Percentiles rank a stretch among this genome's conserved stretches.
Conservation (phyloP, 2,329 filamentous ascomycete species). For the Fusarium pseudograminearum region DNA sequence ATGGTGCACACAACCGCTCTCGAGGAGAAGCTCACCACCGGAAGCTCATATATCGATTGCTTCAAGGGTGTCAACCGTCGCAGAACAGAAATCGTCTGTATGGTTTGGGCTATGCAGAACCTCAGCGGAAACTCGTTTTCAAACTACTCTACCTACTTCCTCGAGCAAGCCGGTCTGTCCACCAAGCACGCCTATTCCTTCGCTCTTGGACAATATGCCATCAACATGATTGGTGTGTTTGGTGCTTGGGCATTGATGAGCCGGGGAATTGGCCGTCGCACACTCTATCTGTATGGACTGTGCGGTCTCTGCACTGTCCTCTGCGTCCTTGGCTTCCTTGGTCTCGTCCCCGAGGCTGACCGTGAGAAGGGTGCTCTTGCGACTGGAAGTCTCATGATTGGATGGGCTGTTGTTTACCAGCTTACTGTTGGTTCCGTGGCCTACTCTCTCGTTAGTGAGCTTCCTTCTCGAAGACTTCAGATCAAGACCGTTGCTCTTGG, state of each 20-base stretch:
- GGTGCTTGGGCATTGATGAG: conserved; percentile 86
- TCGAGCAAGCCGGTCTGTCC: conserved; percentile 68
- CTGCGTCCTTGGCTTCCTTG: conserved; percentile 85
- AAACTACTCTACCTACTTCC: conserved; percentile 74
- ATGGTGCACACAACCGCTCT: conserved; percentile 90
- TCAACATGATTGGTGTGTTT: conserved; percentile 84
- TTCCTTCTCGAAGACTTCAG: conserved; percentile 84
- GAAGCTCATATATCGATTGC: conserved; percentile 83
- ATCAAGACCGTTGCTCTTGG: conserved; percentile 93
- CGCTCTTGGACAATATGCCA: conserved; percentile 72
- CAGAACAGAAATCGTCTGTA: conserved; percentile 77
- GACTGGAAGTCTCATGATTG: conserved; percentile 84
- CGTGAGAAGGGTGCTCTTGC: conserved; percentile 74
- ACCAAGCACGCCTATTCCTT: conserved; percentile 65
- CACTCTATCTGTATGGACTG: conserved; percentile 81
- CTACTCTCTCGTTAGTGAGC: conserved; percentile 87
- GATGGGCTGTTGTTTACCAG: conserved; percentile 87
- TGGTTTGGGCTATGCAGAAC: conserved; percentile 74
- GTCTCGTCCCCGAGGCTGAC: conserved; percentile 73
- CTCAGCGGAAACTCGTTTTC: conserved; percentile 73
- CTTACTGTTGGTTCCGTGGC: conserved; percentile 89
- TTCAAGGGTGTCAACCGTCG: conserved; percentile 83
- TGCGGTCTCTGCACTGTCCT: conserved; percentile 82
- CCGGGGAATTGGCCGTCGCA: conserved; percentile 77
- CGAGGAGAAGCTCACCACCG: conserved; percentile 79